Evolutionary conservation across 2,329 filamentous ascomycete genomes (phyloP), one percentile per base, ranked within the genome.

Genomic region (Xylariaceae sp.): DNA sequence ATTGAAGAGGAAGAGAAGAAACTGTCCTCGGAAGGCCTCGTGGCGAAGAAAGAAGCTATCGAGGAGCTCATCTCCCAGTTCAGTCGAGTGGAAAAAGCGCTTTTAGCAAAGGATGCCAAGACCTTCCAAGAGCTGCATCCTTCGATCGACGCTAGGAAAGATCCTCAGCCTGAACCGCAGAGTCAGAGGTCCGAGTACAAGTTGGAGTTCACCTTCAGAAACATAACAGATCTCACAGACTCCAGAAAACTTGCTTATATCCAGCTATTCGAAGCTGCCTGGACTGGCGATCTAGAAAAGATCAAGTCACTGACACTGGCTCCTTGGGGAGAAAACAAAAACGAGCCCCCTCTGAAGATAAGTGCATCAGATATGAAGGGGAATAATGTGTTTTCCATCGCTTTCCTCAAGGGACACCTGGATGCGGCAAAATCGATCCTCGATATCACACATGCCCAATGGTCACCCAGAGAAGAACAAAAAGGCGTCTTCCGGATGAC

Each of bases 241-340:
- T 68, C 67, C 32, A 76, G 73, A 40, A 72, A 71, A 21, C 67
- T 72, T 25, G 82, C 75, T 0, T 92, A 90, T 50, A 50, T 85
- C 5, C 67, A 77, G 50, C 64, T 92, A 6, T 86, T 87, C 61
- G 81, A 92, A 58, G 86, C 86, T 27, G 80, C 80, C 4, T 93
- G 86, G 86, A 56, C 57, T 4, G 85, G 83, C n/a, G 79, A 93
- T 54, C 53, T 85, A 1, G 70, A 79, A 1, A 79, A 70, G 3
- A 79, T 92, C 63, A 87, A 86, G 58, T 63, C 67, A 12, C 68
- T 87, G 29, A 86, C 83, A 1, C 66, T 87, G 17, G 67, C 72
- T 10, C 66, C 76, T 2, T 86, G 82, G 78, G 74, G 77, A 11
- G 59, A 69, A 4, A 67, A 75, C 5, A 66, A 74, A 5, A 65